phyloP scores from a whole-genome alignment of 306 rosid species.

The Lotus japonicus region DNA sequence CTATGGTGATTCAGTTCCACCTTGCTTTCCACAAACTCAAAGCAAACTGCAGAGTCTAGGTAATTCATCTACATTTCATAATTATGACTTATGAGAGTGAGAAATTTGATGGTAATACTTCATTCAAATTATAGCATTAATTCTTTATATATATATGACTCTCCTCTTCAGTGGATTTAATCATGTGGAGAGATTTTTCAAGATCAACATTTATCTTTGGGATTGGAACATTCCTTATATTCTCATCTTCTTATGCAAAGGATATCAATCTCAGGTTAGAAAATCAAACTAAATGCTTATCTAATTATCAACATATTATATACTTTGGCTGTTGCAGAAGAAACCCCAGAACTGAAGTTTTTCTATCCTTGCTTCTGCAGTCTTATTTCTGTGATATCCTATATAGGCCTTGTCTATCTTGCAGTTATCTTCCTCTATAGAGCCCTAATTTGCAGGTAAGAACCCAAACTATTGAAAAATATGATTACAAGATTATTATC shows the following conservation, averaged over 20 bases:
- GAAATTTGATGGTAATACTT: not conserved
- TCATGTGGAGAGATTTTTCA: conserved; percentile 87
- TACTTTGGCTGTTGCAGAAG: not conserved
- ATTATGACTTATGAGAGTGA: not conserved
- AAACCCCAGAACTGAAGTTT: conserved; percentile 16
- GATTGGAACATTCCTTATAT: conserved; percentile 57
- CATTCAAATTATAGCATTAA: not conserved
- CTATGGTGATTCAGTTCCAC: not conserved
- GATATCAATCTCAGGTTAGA: conserved; percentile 71
- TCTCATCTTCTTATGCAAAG: conserved; percentile 62
- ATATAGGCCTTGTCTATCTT: conserved; percentile 69
- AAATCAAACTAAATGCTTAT: not conserved
- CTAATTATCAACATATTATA: not conserved
- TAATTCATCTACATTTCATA: conserved; percentile 25
- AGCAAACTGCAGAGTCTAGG: conserved; percentile 82
- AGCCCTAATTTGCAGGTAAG: conserved; percentile 68
- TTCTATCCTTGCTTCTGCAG: conserved; percentile 34
- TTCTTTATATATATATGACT: not conserved
- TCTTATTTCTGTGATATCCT: conserved; percentile 69
- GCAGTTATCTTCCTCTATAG: conserved; percentile 72
- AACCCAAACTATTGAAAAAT: not conserved
- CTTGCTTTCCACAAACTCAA: conserved; percentile 52
- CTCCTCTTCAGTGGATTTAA: conserved; percentile 55
- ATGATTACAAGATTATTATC: not conserved
- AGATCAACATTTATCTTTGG: conserved; percentile 80